Base-by-base conservation (phyloP, 176 grass and related monocot genomes). In the Thalia dealbata region DNA sequence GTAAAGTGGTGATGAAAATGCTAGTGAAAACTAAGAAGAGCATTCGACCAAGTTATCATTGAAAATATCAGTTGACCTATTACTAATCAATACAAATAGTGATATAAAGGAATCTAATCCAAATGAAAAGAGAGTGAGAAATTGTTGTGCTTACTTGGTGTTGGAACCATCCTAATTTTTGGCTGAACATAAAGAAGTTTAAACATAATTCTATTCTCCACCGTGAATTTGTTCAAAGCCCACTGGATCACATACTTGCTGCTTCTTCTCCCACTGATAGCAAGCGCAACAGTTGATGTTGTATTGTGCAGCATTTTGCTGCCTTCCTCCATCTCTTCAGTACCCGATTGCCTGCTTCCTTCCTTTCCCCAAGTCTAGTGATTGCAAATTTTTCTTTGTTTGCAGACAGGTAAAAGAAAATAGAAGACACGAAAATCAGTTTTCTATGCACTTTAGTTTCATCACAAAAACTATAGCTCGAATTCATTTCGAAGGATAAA, bases 221-320 rank as follows among this genome's bases (percentile, higher is more conserved):
- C 78, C 11, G 81, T 71, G 77, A 96, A 92, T 81, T 90, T 96
- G 42, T 96, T 87, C 45, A 96, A 84, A 71, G 92, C 92, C 92
- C 92, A 96, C 82, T 88, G 89, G 28, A 92, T 46, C 11, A 84
- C 86, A 74, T 88, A 81, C 71, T 80, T 92, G 81, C 89, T 87
- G 67, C 30, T 88, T 63, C 54, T 82, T 71, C 79, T 84, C 16
- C 85, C 64, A 71, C 74, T 92, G 35, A 96, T 76, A 14, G 89
- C 89, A 67, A 96, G 62, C 66, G 83, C 92, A 71, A 92, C 82
- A 10, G 86, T 85, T 30, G 71, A 46, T 9, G 69, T 46, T 12
- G 70, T 7, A 58, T 65, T 32, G 6, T 32, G 62, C 16, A 30
- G 27, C 62, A 65, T 18, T 35, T 6, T 28, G 62, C 30, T 19